Evolutionary conservation across 148 eudicot genomes (phyloP).

Genomic region (Chenopodium album): DNA sequence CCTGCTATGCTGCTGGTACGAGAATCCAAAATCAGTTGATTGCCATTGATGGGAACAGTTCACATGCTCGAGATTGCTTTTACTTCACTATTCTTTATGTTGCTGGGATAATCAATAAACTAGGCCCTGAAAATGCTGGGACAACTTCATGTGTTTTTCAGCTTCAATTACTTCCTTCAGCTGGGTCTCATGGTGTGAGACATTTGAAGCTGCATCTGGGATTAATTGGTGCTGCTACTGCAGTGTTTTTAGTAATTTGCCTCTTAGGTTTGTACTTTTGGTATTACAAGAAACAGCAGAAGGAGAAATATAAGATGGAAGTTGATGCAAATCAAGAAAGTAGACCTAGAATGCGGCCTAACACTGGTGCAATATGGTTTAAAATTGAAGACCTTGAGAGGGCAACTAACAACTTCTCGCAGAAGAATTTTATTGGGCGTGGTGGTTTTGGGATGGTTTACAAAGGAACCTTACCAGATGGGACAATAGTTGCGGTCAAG

Average conservation of each 20-base stretch:
- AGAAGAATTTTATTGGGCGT: slow-evolving; percentile 64
- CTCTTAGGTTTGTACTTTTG: slow-evolving; percentile 48
- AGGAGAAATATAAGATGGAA: slow-evolving; percentile 13
- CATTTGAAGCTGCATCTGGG: slow-evolving; percentile 43
- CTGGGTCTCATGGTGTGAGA: slow-evolving; percentile 23
- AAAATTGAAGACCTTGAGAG: slow-evolving; percentile 55
- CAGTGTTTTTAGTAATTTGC: slow-evolving; percentile 33
- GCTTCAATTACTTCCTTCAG: slow-evolving; percentile 28
- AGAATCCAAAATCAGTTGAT: slow-evolving; percentile 42
- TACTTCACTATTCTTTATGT: slow-evolving; percentile 67
- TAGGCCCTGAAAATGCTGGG: slow-evolving; percentile 60
- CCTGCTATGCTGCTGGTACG: slow-evolving; percentile 61
- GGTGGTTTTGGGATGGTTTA: slow-evolving; percentile 61
- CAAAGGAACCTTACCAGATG: slow-evolving; percentile 36
- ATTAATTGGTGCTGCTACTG: slow-evolving; percentile 45
- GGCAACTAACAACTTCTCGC: slow-evolving; percentile 62
- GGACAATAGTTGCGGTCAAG: slow-evolving; percentile 64
- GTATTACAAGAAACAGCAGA: slow-evolving; percentile 49
- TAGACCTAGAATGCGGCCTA: slow-evolving; percentile 56
- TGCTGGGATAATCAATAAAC: slow-evolving; percentile 60
- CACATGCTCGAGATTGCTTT: slow-evolving; percentile 58
- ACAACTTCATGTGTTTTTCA: slow-evolving; percentile 52
- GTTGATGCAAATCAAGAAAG: slow-evolving; percentile 41
- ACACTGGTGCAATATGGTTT: slow-evolving; percentile 68
- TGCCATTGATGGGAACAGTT: slow-evolving; percentile 52